A percentile compares a stretch with the other conserved stretches of the same genome.
phyloP scores from a whole-genome alignment of 2,329 filamentous ascomycete species.

The Xylaria digitata region DNA sequence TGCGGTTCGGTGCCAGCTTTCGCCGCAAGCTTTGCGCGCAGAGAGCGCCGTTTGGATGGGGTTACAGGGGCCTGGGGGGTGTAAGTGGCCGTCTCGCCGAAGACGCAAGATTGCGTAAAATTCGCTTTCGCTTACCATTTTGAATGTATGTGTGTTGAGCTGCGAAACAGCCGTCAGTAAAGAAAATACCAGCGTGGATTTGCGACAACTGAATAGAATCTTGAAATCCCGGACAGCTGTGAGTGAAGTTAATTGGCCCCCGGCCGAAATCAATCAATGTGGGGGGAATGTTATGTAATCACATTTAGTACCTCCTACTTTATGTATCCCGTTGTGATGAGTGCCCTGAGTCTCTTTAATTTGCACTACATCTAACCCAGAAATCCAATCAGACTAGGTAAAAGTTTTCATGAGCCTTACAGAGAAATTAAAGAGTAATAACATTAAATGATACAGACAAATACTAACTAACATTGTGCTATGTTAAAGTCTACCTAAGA shows the following conservation, averaged over 20 bases:
- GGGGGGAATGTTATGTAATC: constrained; percentile 17
- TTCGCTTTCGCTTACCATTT: constrained; percentile 32
- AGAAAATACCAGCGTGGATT: neutral
- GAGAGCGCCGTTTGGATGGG: constrained; percentile 65
- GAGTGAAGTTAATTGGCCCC: no score
- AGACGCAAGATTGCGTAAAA: neutral
- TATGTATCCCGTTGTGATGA: no score
- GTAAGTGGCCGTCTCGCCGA: constrained; percentile 20
- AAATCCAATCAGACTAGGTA: no score
- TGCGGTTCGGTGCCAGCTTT: constrained; percentile 62
- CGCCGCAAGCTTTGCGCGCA: constrained; percentile 66
- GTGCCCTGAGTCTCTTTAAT: no score
- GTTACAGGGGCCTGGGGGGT: constrained; percentile 54
- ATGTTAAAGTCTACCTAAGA: neutral
- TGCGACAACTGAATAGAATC: neutral
- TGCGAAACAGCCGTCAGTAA: neutral
- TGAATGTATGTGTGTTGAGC: neutral
- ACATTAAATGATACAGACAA: neutral
- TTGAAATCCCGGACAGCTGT: neutral
- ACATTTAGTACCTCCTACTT: no score
- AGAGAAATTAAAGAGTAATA: neutral
- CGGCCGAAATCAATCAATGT: constrained; percentile 8
- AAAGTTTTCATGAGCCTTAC: no score
- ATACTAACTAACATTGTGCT: neutral
- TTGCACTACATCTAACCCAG: no score